Conservation (phyloP, 345 rosid genomes). For the Aquilaria yunnanensis region DNA sequence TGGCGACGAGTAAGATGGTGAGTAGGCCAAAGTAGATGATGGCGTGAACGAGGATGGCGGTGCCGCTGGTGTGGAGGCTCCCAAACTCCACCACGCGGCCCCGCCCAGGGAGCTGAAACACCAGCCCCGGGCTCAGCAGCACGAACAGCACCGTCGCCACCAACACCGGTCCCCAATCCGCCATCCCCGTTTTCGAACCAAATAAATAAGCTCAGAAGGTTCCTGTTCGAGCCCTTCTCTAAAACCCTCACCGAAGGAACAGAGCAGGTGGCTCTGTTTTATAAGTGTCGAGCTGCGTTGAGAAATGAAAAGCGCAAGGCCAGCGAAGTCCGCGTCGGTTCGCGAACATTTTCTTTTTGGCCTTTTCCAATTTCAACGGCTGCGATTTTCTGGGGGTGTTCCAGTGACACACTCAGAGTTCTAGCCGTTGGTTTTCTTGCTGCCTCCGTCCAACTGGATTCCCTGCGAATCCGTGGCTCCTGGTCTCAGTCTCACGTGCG, state of each 20-base stretch:
- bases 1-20: conserved; percentile 51
- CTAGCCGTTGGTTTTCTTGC: too few relatives aligned
- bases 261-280: too few relatives aligned
- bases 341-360: neutral
- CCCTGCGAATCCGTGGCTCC: too few relatives aligned
- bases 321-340: too few relatives aligned
- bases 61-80: conserved; percentile 60
- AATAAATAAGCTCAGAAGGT: neutral
- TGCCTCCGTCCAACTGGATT: too few relatives aligned
- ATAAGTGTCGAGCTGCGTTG: too few relatives aligned
- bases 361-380: conserved; percentile 1
- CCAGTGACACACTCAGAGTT: neutral
- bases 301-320: too few relatives aligned
- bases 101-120: conserved; percentile 65
- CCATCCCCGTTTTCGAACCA: conserved; percentile 24
- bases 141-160: conserved; percentile 30
- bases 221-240: neutral
- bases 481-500: too few relatives aligned
- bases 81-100: conserved; percentile 54
- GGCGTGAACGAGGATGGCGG: conserved; percentile 53
- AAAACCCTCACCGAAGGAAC: too few relatives aligned
- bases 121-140: conserved; percentile 57
- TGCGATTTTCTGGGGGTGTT: neutral
- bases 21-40: conserved; percentile 53
- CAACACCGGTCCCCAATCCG: conserved; percentile 81